A percentile compares a stretch with the other conserved stretches of the same genome.
phyloP scores from a whole-genome alignment of 768 basidiomycete species.

The Mycena filopes region DNA sequence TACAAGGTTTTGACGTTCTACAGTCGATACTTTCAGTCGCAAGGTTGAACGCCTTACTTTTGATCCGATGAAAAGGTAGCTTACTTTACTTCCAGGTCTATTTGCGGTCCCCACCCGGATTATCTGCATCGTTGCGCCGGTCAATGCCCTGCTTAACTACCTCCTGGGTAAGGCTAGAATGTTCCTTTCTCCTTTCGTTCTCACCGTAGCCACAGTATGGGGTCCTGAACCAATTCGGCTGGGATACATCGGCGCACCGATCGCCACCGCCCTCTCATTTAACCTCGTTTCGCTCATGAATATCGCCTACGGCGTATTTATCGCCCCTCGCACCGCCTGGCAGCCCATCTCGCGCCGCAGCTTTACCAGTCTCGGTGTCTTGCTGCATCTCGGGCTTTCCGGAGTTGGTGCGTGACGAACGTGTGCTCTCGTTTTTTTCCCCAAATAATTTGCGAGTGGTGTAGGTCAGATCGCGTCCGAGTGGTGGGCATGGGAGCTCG shows the following conservation, averaged over 20 bases:
- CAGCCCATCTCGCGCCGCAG: conserved; percentile 72
- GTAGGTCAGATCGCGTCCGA: conserved; percentile 84
- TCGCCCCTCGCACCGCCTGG: conserved; percentile 82
- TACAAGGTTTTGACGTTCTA: conserved; percentile 1
- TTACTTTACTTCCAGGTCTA: conserved; percentile 57
- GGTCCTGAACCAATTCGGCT: conserved; percentile 81
- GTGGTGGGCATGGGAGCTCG: conserved; percentile 98
- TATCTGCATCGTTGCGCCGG: conserved; percentile 82
- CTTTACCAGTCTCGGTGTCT: conserved; percentile 73
- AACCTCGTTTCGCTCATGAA: conserved; percentile 81
- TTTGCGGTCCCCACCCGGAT: conserved; percentile 89
- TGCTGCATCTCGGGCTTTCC: conserved; percentile 82
- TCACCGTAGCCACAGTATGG: conserved; percentile 64
- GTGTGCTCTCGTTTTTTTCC: neutral
- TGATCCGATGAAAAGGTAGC: neutral
- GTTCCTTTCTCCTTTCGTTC: neutral
- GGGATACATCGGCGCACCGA: conserved; percentile 92
- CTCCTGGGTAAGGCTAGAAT: conserved; percentile 68
- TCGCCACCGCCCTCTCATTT: conserved; percentile 89
- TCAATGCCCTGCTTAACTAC: conserved; percentile 87
- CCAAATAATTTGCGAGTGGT: neutral
- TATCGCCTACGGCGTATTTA: conserved; percentile 70
- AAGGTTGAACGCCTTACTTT: conserved; percentile 54
- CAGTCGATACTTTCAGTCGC: conserved; percentile 85
- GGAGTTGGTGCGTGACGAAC: conserved; percentile 76